phyloP scores from a whole-genome alignment of 192 early-diverging fungal species.

The Rhizophagus clarus region DNA sequence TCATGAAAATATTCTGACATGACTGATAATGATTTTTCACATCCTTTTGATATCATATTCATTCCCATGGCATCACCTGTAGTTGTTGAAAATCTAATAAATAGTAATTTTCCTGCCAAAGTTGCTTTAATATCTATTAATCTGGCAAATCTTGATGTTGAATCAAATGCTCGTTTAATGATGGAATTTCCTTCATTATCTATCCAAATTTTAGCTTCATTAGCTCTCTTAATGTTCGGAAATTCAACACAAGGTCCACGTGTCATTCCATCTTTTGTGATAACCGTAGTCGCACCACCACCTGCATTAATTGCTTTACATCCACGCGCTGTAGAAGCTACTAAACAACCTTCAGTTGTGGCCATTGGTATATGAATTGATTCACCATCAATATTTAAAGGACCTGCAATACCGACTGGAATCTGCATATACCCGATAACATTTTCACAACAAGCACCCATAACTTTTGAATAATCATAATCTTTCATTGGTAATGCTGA shows the following conservation, averaged over 20 bases:
- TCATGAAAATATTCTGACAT: constrained; percentile 65
- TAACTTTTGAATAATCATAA: constrained; percentile 88
- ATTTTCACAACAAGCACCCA: constrained; percentile 95
- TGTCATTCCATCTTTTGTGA: constrained; percentile 87
- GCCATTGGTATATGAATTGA: constrained; percentile 90
- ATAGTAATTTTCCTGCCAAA: constrained; percentile 80
- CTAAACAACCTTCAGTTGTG: constrained; percentile 89
- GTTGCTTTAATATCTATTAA: constrained; percentile 81
- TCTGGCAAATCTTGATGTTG: constrained; percentile 87
- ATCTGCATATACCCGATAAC: constrained; percentile 92
- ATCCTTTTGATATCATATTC: constrained; percentile 98
- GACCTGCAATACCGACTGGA: constrained; percentile 92
- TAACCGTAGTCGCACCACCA: constrained; percentile 79
- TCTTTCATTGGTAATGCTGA: constrained; percentile 76
- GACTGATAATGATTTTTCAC: constrained; percentile 76
- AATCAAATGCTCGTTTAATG: constrained; percentile 80
- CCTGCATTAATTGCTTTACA: constrained; percentile 92
- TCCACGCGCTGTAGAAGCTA: constrained; percentile 90
- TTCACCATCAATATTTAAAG: constrained; percentile 81
- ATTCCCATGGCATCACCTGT: constrained; percentile 99
- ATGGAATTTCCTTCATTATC: constrained; percentile 64
- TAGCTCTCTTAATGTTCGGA: constrained; percentile 66
- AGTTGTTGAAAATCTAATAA: constrained; percentile 84
- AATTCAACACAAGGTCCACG: constrained; percentile 92
- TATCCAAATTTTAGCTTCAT: constrained; percentile 71